phyloP scores from a whole-genome alignment of 176 grass and related monocot species.

The Neostapfia colusana region DNA sequence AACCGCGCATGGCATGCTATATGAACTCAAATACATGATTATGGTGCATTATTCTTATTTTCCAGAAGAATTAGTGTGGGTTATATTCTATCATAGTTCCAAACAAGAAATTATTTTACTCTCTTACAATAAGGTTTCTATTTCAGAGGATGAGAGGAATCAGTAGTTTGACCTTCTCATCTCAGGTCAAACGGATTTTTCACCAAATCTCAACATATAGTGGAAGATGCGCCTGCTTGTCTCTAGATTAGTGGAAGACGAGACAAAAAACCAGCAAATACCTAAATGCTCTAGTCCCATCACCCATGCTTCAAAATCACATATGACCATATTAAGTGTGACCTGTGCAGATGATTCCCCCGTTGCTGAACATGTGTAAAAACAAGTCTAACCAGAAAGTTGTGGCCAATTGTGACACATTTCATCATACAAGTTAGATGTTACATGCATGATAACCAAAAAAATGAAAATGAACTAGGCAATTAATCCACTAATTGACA shows the following conservation, averaged over 20 bases:
- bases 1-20: neutral
- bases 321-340: neutral
- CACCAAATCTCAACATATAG: neutral
- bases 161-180: neutral
- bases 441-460: no score
- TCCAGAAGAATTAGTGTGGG: neutral
- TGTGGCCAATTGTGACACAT: neutral
- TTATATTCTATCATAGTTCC: neutral
- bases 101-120: neutral
- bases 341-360: neutral
- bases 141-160: neutral
- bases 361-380: neutral
- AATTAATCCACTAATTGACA: neutral
- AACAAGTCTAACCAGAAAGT: neutral
- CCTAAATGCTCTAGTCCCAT: neutral
- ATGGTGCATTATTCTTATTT: neutral
- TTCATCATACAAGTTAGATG: neutral
- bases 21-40: neutral
- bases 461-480: neutral
- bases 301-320: neutral
- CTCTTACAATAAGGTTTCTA: neutral
- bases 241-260: neutral
- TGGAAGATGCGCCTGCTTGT: neutral
- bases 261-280: neutral
- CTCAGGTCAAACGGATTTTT: neutral